Conservation (phyloP, 164 flowering plant species). For the Annona cherimola region DNA sequence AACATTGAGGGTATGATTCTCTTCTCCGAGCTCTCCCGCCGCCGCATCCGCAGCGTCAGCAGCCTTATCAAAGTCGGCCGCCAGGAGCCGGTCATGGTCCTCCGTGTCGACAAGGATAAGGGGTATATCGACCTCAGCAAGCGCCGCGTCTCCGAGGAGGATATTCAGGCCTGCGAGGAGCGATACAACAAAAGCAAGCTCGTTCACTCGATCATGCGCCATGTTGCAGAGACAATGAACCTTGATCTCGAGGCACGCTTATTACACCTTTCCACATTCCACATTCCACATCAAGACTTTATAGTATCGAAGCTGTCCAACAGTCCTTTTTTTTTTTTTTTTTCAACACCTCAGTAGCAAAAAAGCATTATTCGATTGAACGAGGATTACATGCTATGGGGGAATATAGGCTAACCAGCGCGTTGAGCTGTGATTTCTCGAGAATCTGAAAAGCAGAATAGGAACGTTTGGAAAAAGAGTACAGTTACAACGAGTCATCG, state of each 20-base stretch:
- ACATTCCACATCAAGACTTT: too few species aligned
- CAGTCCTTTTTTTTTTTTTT: too few species aligned
- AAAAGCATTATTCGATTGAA: too few species aligned
- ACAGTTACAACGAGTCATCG: too few species aligned
- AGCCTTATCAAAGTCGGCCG: slow-evolving; percentile 87
- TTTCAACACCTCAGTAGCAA: too few species aligned
- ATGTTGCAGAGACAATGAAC: slow-evolving; percentile 79
- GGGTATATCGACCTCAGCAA: slow-evolving; percentile 91
- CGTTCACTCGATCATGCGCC: slow-evolving; percentile 93
- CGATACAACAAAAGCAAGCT: slow-evolving; percentile 94
- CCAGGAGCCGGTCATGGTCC: slow-evolving; percentile 91
- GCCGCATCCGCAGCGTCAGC: slow-evolving; percentile 85
- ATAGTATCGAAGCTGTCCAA: too few species aligned
- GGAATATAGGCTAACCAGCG: too few species aligned
- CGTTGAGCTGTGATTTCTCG: too few species aligned
- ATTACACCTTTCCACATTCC: background rate
- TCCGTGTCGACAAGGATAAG: slow-evolving; percentile 83
- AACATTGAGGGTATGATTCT: slow-evolving; percentile 95
- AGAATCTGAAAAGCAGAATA: too few species aligned
- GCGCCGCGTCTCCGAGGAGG: slow-evolving; percentile 85
- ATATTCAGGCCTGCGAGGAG: slow-evolving; percentile 81
- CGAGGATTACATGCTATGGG: too few species aligned
- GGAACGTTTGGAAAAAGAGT: too few species aligned
- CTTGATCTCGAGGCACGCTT: slow-evolving; percentile 74
- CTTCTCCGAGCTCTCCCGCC: slow-evolving; percentile 91